phyloP scores from a whole-genome alignment of 164 flowering plant genomes.

The Kalanchoe fedtschenkoi region DNA sequence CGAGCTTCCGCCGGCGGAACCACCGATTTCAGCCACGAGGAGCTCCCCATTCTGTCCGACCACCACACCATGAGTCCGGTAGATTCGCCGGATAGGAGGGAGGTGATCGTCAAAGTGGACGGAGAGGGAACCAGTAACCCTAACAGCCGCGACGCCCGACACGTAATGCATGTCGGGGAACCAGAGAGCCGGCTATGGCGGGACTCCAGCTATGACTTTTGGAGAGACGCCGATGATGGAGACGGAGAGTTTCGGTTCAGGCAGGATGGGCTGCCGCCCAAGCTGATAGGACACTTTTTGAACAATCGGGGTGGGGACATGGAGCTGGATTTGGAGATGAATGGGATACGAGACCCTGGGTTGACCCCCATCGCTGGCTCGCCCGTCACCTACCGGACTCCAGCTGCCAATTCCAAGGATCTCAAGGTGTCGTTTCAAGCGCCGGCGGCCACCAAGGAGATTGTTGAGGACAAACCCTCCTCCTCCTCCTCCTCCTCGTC shows the following conservation, averaged over 20 bases:
- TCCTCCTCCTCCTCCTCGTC: not conserved
- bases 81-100: conserved; percentile 13
- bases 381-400: not conserved
- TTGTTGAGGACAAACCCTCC: not conserved
- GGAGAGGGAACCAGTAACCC: not conserved
- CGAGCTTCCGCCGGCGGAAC: conserved; percentile 10
- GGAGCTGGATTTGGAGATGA: conserved; percentile 5
- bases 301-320: not conserved
- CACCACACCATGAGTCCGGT: conserved; percentile 6
- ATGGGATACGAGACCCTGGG: not conserved
- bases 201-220: conserved; percentile 4
- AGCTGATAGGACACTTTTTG: conserved; percentile 5
- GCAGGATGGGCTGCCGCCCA: not conserved
- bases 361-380: not conserved
- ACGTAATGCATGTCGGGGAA: not conserved
- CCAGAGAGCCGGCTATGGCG: not conserved
- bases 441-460: conserved; percentile 1
- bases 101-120: conserved; percentile 27
- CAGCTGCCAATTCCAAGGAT: not conserved
- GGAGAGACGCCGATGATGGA: not conserved
- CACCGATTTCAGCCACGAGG: conserved; percentile 13
- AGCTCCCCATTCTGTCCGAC: conserved; percentile 25
- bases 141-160: too few relatives aligned
- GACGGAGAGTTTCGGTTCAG: not conserved
- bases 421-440: conserved; percentile 4